Base-by-base conservation (phyloP, 2,329 filamentous ascomycete genomes). In the Metarhizium anisopliae region DNA sequence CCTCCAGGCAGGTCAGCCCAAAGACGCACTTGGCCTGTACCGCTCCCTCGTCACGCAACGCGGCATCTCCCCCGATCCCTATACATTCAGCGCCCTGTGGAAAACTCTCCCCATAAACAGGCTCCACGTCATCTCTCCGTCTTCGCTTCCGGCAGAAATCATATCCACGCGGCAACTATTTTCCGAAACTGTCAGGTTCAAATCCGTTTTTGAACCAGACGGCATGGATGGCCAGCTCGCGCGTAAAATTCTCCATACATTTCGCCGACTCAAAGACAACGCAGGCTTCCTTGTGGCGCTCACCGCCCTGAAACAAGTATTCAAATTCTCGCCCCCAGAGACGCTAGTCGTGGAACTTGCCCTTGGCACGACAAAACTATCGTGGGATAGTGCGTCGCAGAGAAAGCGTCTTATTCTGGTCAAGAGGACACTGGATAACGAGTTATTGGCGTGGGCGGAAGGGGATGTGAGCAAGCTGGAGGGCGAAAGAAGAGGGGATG, bases 21-120 rank as follows among this genome's bases (percentile, higher is more conserved):
- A 71, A 29, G 72, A 79, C 52, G 81, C 87, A 0, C 76, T 80
- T 62, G 65, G 70, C 2, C 75, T 84, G 35, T 89, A 84, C 67
- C 67, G 71, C 10, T 68, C 71, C 18, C 77, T 89, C 65, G 77
- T 80, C 35, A 61, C 68, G 10, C 70, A 77, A 30, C 71, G 73
- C 40, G 72, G 70, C 36, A 67, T 87, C 45, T 69, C 74, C 52
- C 85, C 86, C 0, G 85, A 90, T 60, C 75, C 84, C 0, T 81
- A 86, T 68, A 89, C 86, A 1, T 90, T 86, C 65, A 78, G 82
- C 58, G 79, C 81, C 16, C 78, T 90, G 14, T 90, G 85, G 84
- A 79, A 80, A 66, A 74, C 79, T 10, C 70, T 83, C 32, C 72
- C 72, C 4, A 68, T 79, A 60, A 83, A 82, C 66, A 74, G 77